Evolutionary conservation across 2,329 filamentous ascomycete species (phyloP).

Genomic region (Paracoccidioides brasiliensis): DNA sequence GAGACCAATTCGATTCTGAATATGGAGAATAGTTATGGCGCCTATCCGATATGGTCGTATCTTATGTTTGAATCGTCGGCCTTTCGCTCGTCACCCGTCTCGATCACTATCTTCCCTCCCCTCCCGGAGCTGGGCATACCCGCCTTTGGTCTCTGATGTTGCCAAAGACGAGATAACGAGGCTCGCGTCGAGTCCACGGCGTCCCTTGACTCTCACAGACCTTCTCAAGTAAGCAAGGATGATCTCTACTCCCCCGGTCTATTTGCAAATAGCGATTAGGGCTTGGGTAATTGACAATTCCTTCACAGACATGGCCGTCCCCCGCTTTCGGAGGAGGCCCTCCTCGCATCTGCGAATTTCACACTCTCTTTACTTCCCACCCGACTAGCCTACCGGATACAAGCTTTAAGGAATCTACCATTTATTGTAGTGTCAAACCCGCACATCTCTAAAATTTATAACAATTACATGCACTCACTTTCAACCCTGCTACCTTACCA

Average conservation of each 20-base stretch:
- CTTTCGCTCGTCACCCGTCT: neutral
- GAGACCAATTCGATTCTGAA: neutral
- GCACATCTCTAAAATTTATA: conserved; percentile 85
- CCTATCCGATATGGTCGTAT: conserved; percentile 9
- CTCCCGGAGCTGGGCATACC: conserved; percentile 26
- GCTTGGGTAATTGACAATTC: conserved; percentile 6
- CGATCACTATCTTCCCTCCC: conserved; percentile 6
- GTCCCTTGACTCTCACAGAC: conserved; percentile 73
- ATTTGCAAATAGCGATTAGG: neutral
- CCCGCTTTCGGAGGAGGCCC: conserved; percentile 63
- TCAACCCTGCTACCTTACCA: conserved; percentile 81
- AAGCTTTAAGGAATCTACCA: conserved; percentile 81
- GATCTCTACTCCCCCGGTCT: neutral
- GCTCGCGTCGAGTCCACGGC: conserved; percentile 64
- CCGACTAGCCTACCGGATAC: conserved; percentile 83
- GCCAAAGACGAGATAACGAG: conserved; percentile 65
- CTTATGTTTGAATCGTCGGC: conserved; percentile 4
- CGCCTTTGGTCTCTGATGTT: conserved; percentile 37
- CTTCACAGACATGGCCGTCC: conserved; percentile 58
- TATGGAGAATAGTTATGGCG: conserved; percentile 12
- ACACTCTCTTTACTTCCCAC: conserved; percentile 84
- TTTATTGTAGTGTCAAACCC: conserved; percentile 98
- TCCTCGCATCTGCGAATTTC: conserved; percentile 88
- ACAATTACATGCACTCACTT: conserved; percentile 88
- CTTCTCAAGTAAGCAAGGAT: conserved; percentile 57